Base-by-base conservation (phyloP, 176 grass and related monocot genomes). In the Tillandsia leiboldiana region DNA sequence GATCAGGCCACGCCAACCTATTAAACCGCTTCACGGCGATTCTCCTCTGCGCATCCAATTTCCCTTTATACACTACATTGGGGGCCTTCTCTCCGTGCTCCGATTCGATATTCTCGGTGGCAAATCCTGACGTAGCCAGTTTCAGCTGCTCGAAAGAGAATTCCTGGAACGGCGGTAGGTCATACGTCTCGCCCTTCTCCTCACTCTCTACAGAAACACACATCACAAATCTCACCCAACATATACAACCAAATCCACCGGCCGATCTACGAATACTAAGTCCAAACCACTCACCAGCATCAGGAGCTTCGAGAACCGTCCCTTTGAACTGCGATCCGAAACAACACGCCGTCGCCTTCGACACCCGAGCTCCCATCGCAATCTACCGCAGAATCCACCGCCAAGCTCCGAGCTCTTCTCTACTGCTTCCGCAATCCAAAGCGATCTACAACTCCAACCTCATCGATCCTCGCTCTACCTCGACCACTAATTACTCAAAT, bases 21-120 rank as follows among this genome's bases (percentile, higher is more conserved):
- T 97, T 97, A 71, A 97, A 97, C 26, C 94, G 76, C 79, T 97
- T 97, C 69, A 97, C 94, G 0, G 94, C 94, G 49, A 97, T 80
- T 69, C 89, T 87, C 10, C 81, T 75, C 74, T 90, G 94, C 1
- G 89, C 86, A 48, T 87, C 89, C 65, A 97, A 74, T 77, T 97
- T 97, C 23, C 94, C 94, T 75, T 92, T 97, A 81, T 92, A 97
- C 1, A 97, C 89, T 10, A 97, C 94, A 83, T 97, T 97, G 64
- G 94, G 94, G 9, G 94, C 89, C 82, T 97, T 97, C 81, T 97
- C 94, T 2, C 94, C 94, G 0, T 97, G 94, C 79, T 97, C 94
- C 1, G 94, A 97, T 9, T 92, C 94, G 47, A 97, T 97, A 72
- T 97, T 97, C 71, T 97, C 89, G 2, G 78, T 76, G 0, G 89